Evolutionary conservation across 768 basidiomycete genomes (phyloP).

Genomic region (Auriscalpium orientale): DNA sequence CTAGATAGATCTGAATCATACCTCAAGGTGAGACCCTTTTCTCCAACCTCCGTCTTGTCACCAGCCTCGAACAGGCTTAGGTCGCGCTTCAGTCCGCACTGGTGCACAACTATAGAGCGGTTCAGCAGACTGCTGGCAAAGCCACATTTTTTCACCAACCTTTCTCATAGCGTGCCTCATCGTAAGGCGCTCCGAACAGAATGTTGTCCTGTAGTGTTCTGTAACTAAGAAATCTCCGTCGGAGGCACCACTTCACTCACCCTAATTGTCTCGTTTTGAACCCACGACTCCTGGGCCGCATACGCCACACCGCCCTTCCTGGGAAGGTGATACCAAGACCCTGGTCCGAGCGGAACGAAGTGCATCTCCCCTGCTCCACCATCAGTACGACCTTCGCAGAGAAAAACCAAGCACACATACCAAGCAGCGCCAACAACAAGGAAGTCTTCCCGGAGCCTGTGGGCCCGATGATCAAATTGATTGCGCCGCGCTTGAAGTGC

Average conservation of each 20-base stretch:
- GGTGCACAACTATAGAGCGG: slow-evolving; percentile 5
- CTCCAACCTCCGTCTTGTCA: slow-evolving; percentile 50
- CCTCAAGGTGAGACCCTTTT: slow-evolving; percentile 45
- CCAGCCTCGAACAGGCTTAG: slow-evolving; percentile 40
- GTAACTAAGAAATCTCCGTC: background rate
- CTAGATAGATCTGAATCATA: background rate
- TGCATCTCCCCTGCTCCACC: slow-evolving; percentile 50
- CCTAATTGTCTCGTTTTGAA: slow-evolving; percentile 70
- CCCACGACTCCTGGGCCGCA: slow-evolving; percentile 82
- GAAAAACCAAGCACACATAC: slow-evolving; percentile 10
- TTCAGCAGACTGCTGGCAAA: too few relatives aligned
- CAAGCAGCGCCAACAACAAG: slow-evolving; percentile 54
- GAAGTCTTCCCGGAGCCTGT: slow-evolving; percentile 58
- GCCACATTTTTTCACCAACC: slow-evolving; percentile 14
- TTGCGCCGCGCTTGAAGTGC: slow-evolving; percentile 41
- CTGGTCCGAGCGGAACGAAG: slow-evolving; percentile 40
- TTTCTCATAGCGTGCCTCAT: slow-evolving; percentile 36
- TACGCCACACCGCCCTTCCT: slow-evolving; percentile 65
- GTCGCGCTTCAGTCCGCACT: slow-evolving; percentile 28
- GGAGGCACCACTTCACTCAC: slow-evolving; percentile 23
- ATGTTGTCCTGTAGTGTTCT: slow-evolving; percentile 34
- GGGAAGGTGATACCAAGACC: slow-evolving; percentile 66
- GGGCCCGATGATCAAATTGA: slow-evolving; percentile 55
- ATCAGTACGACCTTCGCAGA: background rate
- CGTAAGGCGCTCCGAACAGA: slow-evolving; percentile 39